Percentiles rank a stretch among this genome's conserved stretches.
These are phyloP conservation scores for Xylaria curta DNA, from an alignment of 495 filamentous ascomycete genomes.

Conservation along the genomic window DNA sequence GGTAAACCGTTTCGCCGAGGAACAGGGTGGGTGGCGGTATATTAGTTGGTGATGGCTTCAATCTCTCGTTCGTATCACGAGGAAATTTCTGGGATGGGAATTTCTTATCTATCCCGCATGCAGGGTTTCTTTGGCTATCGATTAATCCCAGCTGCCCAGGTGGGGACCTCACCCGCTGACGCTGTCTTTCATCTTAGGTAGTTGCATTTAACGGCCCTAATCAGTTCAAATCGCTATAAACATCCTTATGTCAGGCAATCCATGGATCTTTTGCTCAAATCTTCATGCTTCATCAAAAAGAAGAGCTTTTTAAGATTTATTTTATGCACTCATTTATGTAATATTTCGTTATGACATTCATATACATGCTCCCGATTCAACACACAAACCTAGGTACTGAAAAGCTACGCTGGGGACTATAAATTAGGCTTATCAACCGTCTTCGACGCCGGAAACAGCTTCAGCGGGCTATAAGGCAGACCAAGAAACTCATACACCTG, in stretches of 20 bases:
- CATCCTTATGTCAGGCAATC: background rate
- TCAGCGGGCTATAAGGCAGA: conserved; percentile 3
- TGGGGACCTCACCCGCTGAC: background rate
- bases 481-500: conserved; percentile 20
- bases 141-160: background rate
- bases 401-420: background rate
- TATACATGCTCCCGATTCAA: background rate
- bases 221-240: background rate
- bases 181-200: background rate
- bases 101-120: conserved; percentile 2
- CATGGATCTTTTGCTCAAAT: background rate
- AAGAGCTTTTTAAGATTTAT: no score
- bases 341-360: background rate
- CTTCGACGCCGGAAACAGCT: background rate
- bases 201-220: background rate
- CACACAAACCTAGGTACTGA: background rate
- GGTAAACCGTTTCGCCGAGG: background rate
- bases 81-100: conserved; percentile 17
- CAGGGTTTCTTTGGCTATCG: conserved; percentile 6
- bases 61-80: background rate
- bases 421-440: background rate
- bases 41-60: background rate
- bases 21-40: background rate
- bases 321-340: background rate
- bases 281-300: no score